A percentile compares a stretch with the other conserved stretches of the same genome.
Conservation (phyloP, 176 grass and related monocot species). For the Rhipidocladum racemiflorum region DNA sequence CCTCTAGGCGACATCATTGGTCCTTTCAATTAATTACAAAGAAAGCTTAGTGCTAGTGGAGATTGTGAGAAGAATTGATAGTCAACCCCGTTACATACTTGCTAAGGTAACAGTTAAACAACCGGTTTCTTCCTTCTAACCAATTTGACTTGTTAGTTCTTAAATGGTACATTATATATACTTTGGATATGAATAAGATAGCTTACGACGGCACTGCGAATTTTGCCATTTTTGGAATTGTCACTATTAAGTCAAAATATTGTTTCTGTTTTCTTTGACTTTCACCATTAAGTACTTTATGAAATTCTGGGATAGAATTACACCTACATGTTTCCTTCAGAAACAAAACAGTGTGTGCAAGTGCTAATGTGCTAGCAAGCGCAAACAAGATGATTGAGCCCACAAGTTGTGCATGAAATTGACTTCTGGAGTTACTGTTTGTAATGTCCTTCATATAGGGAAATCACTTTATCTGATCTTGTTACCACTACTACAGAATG, state of each 20-base stretch:
- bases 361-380: not conserved
- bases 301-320: conserved; percentile 1
- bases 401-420: conserved; percentile 21
- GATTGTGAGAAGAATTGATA: conserved; percentile 67
- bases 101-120: conserved; percentile 69
- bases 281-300: conserved; percentile 5
- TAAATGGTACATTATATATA: conserved; percentile 6
- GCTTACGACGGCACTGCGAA: not conserved
- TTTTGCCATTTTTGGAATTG: not conserved
- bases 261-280: not conserved
- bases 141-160: not conserved
- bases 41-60: conserved; percentile 88
- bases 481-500: conserved; percentile 19
- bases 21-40: no score
- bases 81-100: conserved; percentile 77
- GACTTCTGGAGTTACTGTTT: conserved; percentile 13
- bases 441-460: conserved; percentile 51
- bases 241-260: not conserved
- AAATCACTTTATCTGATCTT: conserved; percentile 95
- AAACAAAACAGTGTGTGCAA: not conserved
- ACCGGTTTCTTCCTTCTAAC: not conserved
- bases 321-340: conserved; percentile 14
- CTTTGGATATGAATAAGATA: conserved; percentile 2
- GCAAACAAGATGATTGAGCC: conserved; percentile 14
- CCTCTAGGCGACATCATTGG: no score